A percentile compares a stretch with the other conserved stretches of the same genome.
phyloP scores from a whole-genome alignment of 1,139 yeast species.

The Nematodospora anomalae region DNA sequence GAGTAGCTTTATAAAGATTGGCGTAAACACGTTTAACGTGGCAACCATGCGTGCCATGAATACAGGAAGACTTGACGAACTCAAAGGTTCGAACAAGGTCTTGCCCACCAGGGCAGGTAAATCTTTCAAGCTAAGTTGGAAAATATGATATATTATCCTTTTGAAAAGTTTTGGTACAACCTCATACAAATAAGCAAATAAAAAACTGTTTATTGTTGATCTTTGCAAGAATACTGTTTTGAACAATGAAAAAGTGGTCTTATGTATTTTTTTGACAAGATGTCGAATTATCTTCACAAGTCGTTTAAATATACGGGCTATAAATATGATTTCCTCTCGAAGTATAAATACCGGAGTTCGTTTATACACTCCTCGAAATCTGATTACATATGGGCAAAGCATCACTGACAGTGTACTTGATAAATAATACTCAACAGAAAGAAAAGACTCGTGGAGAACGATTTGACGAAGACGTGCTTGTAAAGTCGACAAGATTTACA shows the following conservation, averaged over 20 bases:
- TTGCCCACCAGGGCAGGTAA: constrained; percentile 14
- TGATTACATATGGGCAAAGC: background rate
- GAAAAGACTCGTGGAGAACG: too few species aligned
- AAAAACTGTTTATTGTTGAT: constrained; percentile 26
- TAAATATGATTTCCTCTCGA: background rate
- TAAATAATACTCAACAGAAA: too few species aligned
- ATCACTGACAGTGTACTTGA: too few species aligned
- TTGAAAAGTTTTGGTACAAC: constrained; percentile 31
- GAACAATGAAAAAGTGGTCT: constrained; percentile 1
- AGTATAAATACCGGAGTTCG: background rate
- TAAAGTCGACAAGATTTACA: too few species aligned
- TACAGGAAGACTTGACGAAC: constrained; percentile 32
- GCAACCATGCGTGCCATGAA: constrained; percentile 25
- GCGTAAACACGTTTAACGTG: constrained; percentile 18
- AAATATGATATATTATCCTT: constrained; percentile 19
- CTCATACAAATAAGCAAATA: constrained; percentile 38
- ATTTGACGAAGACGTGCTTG: too few species aligned
- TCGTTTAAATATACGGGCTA: background rate
- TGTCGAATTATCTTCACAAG: background rate
- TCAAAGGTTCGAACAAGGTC: constrained; percentile 24
- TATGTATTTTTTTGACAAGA: background rate
- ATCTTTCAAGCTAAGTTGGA: constrained; percentile 14
- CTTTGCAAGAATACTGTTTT: constrained; percentile 11
- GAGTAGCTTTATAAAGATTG: constrained; percentile 13
- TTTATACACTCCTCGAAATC: background rate